Base-by-base conservation (phyloP, 805 yeast species). In the Candida chilensis region DNA sequence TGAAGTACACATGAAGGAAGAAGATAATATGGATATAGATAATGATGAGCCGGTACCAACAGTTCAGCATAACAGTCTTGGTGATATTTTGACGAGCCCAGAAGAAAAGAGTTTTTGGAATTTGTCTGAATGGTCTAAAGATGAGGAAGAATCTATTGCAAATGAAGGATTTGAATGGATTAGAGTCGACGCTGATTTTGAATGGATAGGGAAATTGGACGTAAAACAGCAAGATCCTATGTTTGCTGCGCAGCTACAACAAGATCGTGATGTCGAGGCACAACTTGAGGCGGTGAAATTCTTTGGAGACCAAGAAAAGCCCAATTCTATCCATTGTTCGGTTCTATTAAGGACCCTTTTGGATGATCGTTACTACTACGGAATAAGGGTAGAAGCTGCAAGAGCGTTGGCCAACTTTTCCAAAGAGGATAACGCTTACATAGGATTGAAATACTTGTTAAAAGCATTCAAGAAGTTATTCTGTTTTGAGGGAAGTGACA, bases 101-200 rank as follows among this genome's bases (percentile, higher is more conserved):
- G 49, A 58, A 5, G 95, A 88, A 5, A 58, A 78, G 29, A 56
- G 54, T 8, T 68, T 70, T 20, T 90, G 97, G 97, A 64, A 66
- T 11, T 60, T 86, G 8, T 64, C 71, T 2, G 94, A 85, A 26
- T 76, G 84, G 72, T 60, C 70, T 10, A 67, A 67, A 28, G 78
- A 77, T 18, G 87, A 79, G 30, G 88, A 78, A 35, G 87, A 78
- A 25, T 59, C 60, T 24, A 64, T 74, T 60, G 64, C 72, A 15
- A 76, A 74, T 42, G 96, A 90, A 44, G 96, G 96, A 0, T 92
- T 87, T 54, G 98, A 92, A 45, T 92, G 99, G 99, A 67, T 92
- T 22, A 67, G 99, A 42, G 84, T 90, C n/a, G 99, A 92, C 56
- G 88, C 96, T 0, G 99, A 92, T 51, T 83, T 80, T 45, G 98